Percentiles rank a stretch among this genome's conserved stretches.
These are phyloP conservation scores for Guillardia theta DNA, from an alignment of 78 protist species.

Conservation along the genomic window DNA sequence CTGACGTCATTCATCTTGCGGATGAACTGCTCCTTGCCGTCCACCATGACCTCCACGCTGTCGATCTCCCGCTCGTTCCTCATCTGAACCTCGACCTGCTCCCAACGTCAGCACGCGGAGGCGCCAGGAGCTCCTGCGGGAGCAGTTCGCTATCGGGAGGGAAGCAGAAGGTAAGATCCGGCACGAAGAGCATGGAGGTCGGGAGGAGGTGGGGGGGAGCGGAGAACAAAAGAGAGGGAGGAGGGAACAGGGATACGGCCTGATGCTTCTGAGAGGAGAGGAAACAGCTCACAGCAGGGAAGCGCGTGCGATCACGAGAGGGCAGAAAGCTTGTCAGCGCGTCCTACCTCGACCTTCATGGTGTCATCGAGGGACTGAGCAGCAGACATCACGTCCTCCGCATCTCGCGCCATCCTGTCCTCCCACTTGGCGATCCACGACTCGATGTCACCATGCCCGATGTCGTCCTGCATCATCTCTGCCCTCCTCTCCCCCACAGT, in stretches of 20 bases:
- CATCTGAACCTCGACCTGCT: not conserved
- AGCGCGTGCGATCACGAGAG: no score
- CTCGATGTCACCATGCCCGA: slow-evolving; percentile 42
- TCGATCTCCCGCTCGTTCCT: slow-evolving; percentile 26
- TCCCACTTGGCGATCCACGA: slow-evolving; percentile 16
- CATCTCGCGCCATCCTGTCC: not conserved
- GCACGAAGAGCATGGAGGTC: no score
- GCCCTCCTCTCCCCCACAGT: not conserved
- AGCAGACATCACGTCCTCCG: slow-evolving; percentile 11
- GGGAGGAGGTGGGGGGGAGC: no score
- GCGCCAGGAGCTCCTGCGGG: no score
- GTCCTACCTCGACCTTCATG: not conserved
- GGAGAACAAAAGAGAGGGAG: no score
- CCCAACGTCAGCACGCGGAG: no score
- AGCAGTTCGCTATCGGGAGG: no score
- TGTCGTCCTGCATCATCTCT: slow-evolving; percentile 32
- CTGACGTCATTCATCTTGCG: slow-evolving; percentile 42
- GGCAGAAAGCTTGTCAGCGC: no score
- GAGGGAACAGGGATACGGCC: no score
- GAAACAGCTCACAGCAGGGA: no score
- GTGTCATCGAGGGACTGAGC: not conserved
- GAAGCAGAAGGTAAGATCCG: no score
- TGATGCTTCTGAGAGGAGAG: no score
- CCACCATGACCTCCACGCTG: slow-evolving; percentile 28
- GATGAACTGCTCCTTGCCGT: slow-evolving; percentile 30